Percentiles rank a stretch among this genome's conserved stretches.
phyloP scores from a whole-genome alignment of 2,329 filamentous ascomycete species.

The Penicillium polonicum region DNA sequence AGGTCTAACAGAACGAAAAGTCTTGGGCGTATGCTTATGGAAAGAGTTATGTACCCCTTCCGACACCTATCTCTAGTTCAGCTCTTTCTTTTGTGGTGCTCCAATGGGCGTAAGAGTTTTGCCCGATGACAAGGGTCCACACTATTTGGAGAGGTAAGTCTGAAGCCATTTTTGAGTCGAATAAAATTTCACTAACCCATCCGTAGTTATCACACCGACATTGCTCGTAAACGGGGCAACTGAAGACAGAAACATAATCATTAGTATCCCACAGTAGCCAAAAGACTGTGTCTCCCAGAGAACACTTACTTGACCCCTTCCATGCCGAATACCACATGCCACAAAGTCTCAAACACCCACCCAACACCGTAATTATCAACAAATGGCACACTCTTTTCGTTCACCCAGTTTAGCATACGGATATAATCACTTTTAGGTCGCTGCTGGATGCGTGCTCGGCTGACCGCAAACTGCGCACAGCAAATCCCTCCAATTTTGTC shows the following conservation, averaged over 20 bases:
- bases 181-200: background rate
- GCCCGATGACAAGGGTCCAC: background rate
- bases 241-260: background rate
- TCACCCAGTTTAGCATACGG: constrained; percentile 22
- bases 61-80: too few species aligned
- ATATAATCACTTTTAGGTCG: constrained; percentile 22
- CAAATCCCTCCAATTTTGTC: constrained; percentile 16
- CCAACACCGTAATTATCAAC: constrained; percentile 21
- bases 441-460: constrained; percentile 19
- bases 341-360: constrained; percentile 25
- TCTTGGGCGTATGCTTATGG: background rate
- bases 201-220: constrained; percentile 11
- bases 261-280: background rate
- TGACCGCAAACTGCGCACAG: constrained; percentile 28
- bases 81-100: background rate
- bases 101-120: background rate
- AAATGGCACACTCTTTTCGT: background rate
- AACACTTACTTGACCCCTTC: constrained; percentile 17
- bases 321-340: constrained; percentile 27
- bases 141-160: background rate
- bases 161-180: background rate
- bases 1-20: background rate
- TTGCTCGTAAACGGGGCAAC: constrained; percentile 6
- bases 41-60: too few species aligned
- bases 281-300: background rate